Conservation (phyloP, 202 grass and related monocot species). For the Musa balbisiana region DNA sequence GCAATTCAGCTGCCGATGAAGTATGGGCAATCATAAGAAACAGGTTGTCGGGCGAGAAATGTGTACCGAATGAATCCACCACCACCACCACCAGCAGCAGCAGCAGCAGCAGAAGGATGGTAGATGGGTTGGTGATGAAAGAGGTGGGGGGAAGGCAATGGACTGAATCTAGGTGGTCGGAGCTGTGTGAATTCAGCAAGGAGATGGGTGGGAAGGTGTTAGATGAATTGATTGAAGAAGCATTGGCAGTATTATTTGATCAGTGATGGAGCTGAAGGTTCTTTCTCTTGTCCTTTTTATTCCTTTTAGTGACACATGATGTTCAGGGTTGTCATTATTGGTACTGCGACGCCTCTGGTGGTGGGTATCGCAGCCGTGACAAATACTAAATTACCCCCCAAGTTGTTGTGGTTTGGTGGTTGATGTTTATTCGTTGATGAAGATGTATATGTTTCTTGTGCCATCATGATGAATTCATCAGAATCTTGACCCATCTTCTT, state of each 20-base stretch:
- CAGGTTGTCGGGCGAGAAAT: slow-evolving; percentile 61
- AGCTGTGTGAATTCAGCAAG: slow-evolving; percentile 44
- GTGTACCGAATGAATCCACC: slow-evolving; percentile 24
- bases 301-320: background rate
- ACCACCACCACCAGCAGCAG: too few relatives aligned
- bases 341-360: too few relatives aligned
- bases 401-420: too few relatives aligned
- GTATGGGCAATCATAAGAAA: slow-evolving; percentile 68
- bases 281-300: background rate
- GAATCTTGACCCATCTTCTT: too few relatives aligned
- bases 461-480: too few relatives aligned
- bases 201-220: slow-evolving; percentile 45
- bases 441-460: too few relatives aligned
- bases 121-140: slow-evolving; percentile 65
- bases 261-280: background rate
- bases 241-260: slow-evolving; percentile 17
- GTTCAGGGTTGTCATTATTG: too few relatives aligned
- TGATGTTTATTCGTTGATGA: too few relatives aligned
- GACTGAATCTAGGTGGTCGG: slow-evolving; percentile 30
- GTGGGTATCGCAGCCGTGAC: too few relatives aligned
- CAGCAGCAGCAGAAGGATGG: slow-evolving; percentile 40
- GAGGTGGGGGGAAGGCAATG: slow-evolving; percentile 38
- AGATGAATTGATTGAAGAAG: slow-evolving; percentile 57
- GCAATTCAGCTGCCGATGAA: slow-evolving; percentile 33
- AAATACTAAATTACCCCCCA: too few relatives aligned